These are phyloP conservation scores for Garcia nutans DNA, from an alignment of 345 rosid genomes.

Conservation along the genomic window DNA sequence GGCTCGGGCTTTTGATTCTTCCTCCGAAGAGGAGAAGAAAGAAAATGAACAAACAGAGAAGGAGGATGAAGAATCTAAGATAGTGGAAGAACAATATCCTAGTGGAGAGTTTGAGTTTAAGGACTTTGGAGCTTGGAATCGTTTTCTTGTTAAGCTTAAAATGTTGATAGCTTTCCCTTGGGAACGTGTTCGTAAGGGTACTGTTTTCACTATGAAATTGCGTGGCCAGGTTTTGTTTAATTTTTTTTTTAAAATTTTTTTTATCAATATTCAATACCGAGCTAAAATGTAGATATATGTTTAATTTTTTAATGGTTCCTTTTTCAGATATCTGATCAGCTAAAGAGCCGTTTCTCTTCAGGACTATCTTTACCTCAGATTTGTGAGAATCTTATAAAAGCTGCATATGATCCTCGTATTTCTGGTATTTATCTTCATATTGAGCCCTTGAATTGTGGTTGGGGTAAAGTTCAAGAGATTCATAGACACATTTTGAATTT, in stretches of 20 bases:
- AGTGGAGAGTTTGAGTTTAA: slow-evolving; percentile 64
- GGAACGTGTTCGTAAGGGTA: slow-evolving; percentile 85
- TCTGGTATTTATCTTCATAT: slow-evolving; percentile 85
- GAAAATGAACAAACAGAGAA: slow-evolving; percentile 18
- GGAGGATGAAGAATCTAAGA: not conserved
- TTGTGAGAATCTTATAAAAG: slow-evolving; percentile 84
- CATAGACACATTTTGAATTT: slow-evolving; percentile 75
- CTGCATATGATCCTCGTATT: slow-evolving; percentile 92
- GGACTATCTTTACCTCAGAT: slow-evolving; percentile 81
- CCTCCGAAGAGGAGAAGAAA: slow-evolving; percentile 36
- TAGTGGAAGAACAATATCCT: slow-evolving; percentile 53
- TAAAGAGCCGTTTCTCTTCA: slow-evolving; percentile 83
- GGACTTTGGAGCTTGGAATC: slow-evolving; percentile 53
- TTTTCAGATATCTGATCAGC: slow-evolving; percentile 93
- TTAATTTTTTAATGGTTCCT: not conserved
- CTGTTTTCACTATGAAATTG: slow-evolving; percentile 74
- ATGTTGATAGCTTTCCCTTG: slow-evolving; percentile 86
- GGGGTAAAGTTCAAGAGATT: slow-evolving; percentile 96
- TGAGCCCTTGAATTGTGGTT: slow-evolving; percentile 80
- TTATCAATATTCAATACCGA: no score
- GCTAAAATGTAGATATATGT: no score
- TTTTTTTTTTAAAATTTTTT: not conserved
- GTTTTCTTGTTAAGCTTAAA: slow-evolving; percentile 57
- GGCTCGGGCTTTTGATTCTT: slow-evolving; percentile 63
- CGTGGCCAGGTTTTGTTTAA: slow-evolving; percentile 78